Evolutionary conservation across 495 filamentous ascomycete genomes (phyloP).

Genomic region (Aspergillus coremiiformis): DNA sequence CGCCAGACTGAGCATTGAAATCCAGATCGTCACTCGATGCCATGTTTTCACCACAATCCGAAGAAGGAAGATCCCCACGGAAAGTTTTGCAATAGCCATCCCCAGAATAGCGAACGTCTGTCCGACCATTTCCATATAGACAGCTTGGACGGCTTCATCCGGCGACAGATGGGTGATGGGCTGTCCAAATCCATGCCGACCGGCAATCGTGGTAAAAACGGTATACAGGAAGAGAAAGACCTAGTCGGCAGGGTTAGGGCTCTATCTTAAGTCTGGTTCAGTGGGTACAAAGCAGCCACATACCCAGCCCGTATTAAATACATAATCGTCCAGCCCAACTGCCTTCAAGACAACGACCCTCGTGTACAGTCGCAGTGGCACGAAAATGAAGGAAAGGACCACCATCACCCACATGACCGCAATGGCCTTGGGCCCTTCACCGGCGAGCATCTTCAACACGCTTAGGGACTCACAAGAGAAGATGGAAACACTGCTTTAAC

Average conservation of each 20-base stretch:
- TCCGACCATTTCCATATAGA: conserved; percentile 16
- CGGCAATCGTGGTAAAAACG: conserved; percentile 13
- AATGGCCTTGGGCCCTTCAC: conserved; percentile 13
- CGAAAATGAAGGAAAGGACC: conserved; percentile 14
- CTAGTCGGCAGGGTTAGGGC: conserved; percentile 1
- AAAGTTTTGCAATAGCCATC: conserved; percentile 21
- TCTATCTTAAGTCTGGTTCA: neutral
- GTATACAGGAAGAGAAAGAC: conserved; percentile 17
- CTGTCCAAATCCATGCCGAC: conserved; percentile 15
- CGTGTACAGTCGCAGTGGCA: conserved; percentile 14
- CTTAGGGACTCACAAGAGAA: neutral
- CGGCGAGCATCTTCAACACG: conserved; percentile 11
- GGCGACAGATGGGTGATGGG: conserved; percentile 5
- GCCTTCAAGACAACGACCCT: conserved; percentile 12
- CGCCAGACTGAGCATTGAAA: conserved; percentile 13
- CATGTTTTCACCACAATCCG: conserved; percentile 17
- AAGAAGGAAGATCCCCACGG: conserved; percentile 16
- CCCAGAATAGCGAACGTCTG: conserved; percentile 18
- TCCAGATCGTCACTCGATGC: conserved; percentile 19
- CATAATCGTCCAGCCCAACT: conserved; percentile 13
- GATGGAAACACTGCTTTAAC: neutral
- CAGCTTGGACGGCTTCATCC: conserved; percentile 13
- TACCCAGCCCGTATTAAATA: conserved; percentile 17
- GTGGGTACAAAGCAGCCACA: neutral
- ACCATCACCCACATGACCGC: conserved; percentile 19